phyloP scores from a whole-genome alignment of 495 filamentous ascomycete genomes.

The Talaromyces ruber region DNA sequence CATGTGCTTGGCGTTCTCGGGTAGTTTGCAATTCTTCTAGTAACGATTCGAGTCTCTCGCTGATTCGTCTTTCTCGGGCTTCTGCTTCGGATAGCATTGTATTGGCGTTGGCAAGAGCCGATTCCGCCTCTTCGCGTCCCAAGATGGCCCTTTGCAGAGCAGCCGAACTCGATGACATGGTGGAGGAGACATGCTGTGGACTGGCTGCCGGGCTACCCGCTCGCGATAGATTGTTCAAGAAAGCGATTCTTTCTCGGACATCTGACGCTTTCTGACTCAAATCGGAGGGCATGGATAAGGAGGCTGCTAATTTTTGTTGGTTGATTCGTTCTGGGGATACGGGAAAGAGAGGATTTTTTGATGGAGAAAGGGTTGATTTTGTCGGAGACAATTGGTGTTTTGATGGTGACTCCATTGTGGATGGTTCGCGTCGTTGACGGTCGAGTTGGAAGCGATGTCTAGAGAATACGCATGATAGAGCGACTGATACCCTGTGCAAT shows the following conservation, averaged over 20 bases:
- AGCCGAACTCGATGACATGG: conserved; percentile 42
- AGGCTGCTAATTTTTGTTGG: conserved; percentile 49
- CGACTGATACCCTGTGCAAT: neutral
- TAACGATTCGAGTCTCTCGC: conserved; percentile 66
- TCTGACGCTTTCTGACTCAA: conserved; percentile 48
- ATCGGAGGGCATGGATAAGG: conserved; percentile 44
- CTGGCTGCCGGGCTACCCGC: conserved; percentile 47
- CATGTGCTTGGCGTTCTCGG: conserved; percentile 69
- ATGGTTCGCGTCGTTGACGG: neutral
- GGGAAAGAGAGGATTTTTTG: conserved; percentile 39
- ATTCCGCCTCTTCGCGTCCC: conserved; percentile 73
- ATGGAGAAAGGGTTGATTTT: conserved; percentile 55
- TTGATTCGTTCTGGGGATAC: conserved; percentile 78
- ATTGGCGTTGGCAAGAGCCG: conserved; percentile 44
- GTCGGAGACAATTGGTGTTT: conserved; percentile 36
- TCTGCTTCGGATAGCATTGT: conserved; percentile 62
- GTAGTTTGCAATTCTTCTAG: conserved; percentile 68
- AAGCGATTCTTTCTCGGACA: conserved; percentile 79
- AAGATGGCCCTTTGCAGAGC: conserved; percentile 73
- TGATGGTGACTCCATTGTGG: conserved; percentile 31
- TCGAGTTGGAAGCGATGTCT: neutral
- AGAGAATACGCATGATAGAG: neutral
- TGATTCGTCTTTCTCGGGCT: conserved; percentile 63
- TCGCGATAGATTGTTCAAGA: conserved; percentile 64
- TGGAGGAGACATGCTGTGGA: conserved; percentile 31